Conservation (phyloP, 2,329 filamentous ascomycete species). For the Diaporthe nobilis region DNA sequence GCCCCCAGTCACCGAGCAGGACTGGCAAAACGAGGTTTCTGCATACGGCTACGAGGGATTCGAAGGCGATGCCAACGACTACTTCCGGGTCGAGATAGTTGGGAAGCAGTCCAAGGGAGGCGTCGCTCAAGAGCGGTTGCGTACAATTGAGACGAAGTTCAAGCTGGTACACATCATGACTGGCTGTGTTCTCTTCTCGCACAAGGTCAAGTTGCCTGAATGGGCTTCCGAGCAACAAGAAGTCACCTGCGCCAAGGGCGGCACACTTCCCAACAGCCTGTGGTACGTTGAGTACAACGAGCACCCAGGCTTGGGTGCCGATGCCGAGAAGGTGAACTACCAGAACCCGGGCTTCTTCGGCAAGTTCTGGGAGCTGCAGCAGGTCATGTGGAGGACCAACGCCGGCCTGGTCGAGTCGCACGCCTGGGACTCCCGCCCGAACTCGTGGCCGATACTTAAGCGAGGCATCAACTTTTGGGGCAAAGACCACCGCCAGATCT, state of each 20-base stretch:
- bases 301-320: conserved; percentile 80
- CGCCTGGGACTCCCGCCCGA: conserved; percentile 96
- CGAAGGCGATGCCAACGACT: conserved; percentile 95
- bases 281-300: conserved; percentile 97
- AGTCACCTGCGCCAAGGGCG: conserved; percentile 94
- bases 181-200: conserved; percentile 94
- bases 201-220: conserved; percentile 98
- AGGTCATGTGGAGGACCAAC: conserved; percentile 99
- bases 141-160: conserved; percentile 98
- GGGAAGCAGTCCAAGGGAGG: conserved; percentile 87
- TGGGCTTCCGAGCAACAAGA: conserved; percentile 99
- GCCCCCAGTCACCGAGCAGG: conserved; percentile 85
- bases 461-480: conserved; percentile 99
- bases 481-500: conserved; percentile 92
- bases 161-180: conserved; percentile 96
- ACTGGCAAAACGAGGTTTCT: conserved; percentile 97
- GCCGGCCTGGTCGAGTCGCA: conserved; percentile 96
- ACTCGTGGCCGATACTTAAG: conserved; percentile 90
- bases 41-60: conserved; percentile 98
- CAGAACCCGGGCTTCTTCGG: conserved; percentile 93
- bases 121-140: conserved; percentile 84
- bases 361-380: conserved; percentile 97
- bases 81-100: conserved; percentile 95
- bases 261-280: conserved; percentile 93
- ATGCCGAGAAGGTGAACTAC: conserved; percentile 96